A percentile compares a stretch with the other conserved stretches of the same genome.
These are phyloP conservation scores for Schoenoplectus tabernaemontani DNA, from an alignment of 202 grass and related monocot species.

Conservation along the genomic window DNA sequence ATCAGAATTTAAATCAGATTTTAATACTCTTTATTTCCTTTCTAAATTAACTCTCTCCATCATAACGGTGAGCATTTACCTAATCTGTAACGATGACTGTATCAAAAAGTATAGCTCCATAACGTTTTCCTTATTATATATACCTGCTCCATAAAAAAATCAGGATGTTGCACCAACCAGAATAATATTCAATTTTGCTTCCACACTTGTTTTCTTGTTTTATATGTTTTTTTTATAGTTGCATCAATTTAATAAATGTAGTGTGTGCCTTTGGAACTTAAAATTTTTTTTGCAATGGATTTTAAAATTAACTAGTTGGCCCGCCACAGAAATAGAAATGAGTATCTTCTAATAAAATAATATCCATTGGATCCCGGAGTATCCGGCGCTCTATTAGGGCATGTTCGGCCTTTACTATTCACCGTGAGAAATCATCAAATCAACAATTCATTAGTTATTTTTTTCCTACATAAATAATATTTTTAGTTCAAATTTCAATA, in stretches of 20 bases:
- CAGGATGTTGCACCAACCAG: neutral
- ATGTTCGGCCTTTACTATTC: too few species aligned
- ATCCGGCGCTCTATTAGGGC: neutral
- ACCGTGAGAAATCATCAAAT: too few species aligned
- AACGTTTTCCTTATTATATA: too few species aligned
- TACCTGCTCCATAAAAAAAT: neutral
- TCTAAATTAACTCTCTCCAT: too few species aligned
- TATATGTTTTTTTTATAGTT: neutral
- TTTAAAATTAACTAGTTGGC: neutral
- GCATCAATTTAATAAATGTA: neutral
- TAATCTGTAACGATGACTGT: too few species aligned
- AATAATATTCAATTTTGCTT: neutral
- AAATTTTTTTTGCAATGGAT: neutral
- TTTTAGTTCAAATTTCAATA: too few species aligned
- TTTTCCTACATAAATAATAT: too few species aligned
- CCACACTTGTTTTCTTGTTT: neutral
- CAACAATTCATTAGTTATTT: too few species aligned
- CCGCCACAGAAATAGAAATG: neutral
- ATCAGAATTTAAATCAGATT: too few species aligned
- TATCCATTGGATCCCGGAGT: neutral
- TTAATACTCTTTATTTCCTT: too few species aligned
- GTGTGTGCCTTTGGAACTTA: neutral
- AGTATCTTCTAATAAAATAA: neutral
- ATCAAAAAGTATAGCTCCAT: too few species aligned
- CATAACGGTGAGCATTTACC: too few species aligned